phyloP scores from a whole-genome alignment of 257 asterid species.

The Solanum pennellii region DNA sequence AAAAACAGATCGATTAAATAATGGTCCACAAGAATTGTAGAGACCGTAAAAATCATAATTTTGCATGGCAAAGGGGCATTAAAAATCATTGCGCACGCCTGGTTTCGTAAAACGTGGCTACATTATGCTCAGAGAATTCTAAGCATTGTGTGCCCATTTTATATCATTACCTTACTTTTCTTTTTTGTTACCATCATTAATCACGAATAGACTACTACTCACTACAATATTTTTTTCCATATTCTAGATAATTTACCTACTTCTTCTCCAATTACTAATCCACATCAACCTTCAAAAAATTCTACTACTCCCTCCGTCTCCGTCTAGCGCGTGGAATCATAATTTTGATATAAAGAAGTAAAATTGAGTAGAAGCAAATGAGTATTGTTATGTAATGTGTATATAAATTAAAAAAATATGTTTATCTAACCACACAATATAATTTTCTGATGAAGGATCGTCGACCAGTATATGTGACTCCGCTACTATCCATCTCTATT shows the following conservation, averaged over 20 bases:
- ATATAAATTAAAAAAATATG: no score
- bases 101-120: conserved; percentile 28
- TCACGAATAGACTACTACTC: conserved; percentile 2
- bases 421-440: background rate
- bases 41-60: background rate
- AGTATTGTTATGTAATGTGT: no score
- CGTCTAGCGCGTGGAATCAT: background rate
- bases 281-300: background rate
- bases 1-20: background rate
- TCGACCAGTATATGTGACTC: background rate
- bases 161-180: conserved; percentile 3
- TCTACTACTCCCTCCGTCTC: background rate
- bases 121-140: conserved; percentile 16
- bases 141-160: conserved; percentile 1
- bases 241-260: background rate
- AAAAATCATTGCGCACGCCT: conserved; percentile 42
- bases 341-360: no score
- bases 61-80: background rate
- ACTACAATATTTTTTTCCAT: background rate
- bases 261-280: background rate
- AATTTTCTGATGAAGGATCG: no score
- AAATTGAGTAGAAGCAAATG: background rate
- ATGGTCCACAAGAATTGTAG: background rate
- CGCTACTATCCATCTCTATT: background rate
- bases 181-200: background rate